Percentiles rank a stretch among this genome's conserved stretches.
phyloP scores from a whole-genome alignment of 192 early-diverging fungal genomes.

The Ramicandelaber brevisporus region DNA sequence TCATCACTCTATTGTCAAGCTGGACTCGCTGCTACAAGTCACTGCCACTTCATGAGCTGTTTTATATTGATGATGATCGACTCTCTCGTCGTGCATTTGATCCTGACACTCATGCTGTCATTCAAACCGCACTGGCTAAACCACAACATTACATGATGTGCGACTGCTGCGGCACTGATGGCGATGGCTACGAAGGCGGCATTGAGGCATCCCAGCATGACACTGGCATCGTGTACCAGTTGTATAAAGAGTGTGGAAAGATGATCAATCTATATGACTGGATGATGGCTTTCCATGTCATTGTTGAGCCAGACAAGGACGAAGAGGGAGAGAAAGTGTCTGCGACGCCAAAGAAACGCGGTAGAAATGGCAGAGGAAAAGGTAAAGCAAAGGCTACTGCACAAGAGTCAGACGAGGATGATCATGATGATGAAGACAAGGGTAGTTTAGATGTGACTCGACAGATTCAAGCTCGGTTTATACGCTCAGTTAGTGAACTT shows the following conservation, averaged over 20 bases:
- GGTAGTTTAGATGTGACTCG: too few relatives aligned
- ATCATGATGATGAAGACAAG: too few relatives aligned
- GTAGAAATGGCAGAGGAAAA: too few relatives aligned
- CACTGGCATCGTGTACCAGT: conserved; percentile 65
- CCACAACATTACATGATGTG: conserved; percentile 58
- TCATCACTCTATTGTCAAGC: too few relatives aligned
- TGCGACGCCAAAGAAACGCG: too few relatives aligned
- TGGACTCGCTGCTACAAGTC: conserved; percentile 28
- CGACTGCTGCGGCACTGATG: conserved; percentile 34
- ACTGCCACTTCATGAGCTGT: conserved; percentile 44
- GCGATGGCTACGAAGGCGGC: conserved; percentile 8
- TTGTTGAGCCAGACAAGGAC: conserved; percentile 43
- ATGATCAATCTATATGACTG: conserved; percentile 89
- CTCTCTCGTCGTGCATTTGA: conserved; percentile 58
- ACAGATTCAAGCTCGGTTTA: conserved; percentile 73
- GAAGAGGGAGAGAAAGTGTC: too few relatives aligned
- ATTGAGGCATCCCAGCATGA: conserved; percentile 48
- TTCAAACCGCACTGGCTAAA: conserved; percentile 63
- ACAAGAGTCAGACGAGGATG: too few relatives aligned
- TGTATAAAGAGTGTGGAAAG: conserved; percentile 76
- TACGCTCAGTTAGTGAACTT: conserved; percentile 58
- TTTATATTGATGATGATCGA: conserved; percentile 49
- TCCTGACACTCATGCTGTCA: conserved; percentile 53
- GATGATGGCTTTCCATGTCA: conserved; percentile 61
- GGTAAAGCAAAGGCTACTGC: too few relatives aligned